Evolutionary conservation across 2,329 filamentous ascomycete species (phyloP), one percentile per base, ranked within the genome.

Genomic region (Thielaviopsis populi): DNA sequence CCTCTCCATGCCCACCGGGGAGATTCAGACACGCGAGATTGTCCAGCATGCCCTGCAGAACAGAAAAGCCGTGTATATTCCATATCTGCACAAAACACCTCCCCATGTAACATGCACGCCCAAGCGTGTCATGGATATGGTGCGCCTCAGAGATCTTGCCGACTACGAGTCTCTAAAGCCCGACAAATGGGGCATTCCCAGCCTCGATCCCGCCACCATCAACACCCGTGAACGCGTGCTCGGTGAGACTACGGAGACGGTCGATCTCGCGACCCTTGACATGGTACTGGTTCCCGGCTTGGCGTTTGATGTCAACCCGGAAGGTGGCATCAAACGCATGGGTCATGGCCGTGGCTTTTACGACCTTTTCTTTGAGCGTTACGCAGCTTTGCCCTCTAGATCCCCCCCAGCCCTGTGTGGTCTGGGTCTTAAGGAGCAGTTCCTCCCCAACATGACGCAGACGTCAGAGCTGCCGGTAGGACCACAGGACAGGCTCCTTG

Each of bases 311-410:
- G 69, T 78, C 61, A 79, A 83, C 66, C 73, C 75, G 15, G 71
- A 74, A 11, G 78, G 78, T 2, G 77, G 76, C 13, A 81, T 94
- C 66, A 83, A 86, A 68, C 82, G 94, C 69, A 80, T 97, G 22
- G 94, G 94, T 48, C 94, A 99, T 74, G 94, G 94, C 64, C 95
- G 90, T 74, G 94, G 94, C 40, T 99, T 95, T 76, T 99, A 99
- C 78, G 94, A 99, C 76, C 88, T 85, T 73, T 99, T 96, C 74
- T 76, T 99, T 71, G 83, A 86, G 70, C 83, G 86, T 69, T 95
- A 91, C 70, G 73, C 76, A 62, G 72, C 80, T n/a, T 30, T 56
- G 15, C 15, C 30, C 17, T n/a, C 54, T 24, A 11, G 48, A 13
- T n/a, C 24, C 2, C 43, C 64, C 72, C 61, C 82, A 71, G 75